Conservation (phyloP, 768 basidiomycete species). For the Rhodosporidiobolus sp. region DNA sequence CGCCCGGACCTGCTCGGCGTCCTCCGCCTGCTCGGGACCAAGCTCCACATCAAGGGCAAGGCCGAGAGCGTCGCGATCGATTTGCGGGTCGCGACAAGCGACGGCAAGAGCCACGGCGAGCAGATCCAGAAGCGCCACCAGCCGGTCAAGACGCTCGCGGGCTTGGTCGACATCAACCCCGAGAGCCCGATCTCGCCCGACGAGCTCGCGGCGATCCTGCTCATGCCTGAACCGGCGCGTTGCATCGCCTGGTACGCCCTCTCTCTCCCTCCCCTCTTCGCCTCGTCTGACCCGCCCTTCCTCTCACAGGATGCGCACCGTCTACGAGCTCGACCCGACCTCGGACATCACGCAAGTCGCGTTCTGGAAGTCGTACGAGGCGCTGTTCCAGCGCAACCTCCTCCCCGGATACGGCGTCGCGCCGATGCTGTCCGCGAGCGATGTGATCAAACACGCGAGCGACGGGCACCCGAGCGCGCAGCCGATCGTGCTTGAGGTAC, state of each 20-base stretch:
- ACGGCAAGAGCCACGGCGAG: conserved; percentile 3
- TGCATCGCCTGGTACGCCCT: conserved; percentile 45
- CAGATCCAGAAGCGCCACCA: conserved; percentile 17
- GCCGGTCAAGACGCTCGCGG: neutral
- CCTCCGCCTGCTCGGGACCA: conserved; percentile 29
- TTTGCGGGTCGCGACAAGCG: neutral
- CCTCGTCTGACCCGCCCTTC: too few species aligned
- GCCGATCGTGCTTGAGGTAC: conserved; percentile 68
- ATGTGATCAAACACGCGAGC: conserved; percentile 90
- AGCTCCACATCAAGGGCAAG: conserved; percentile 27
- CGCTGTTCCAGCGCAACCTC: conserved; percentile 65
- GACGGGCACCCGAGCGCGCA: conserved; percentile 77
- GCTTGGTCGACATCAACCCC: neutral
- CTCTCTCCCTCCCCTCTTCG: neutral
- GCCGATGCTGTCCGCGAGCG: conserved; percentile 70
- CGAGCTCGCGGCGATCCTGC: conserved; percentile 11
- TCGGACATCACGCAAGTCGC: conserved; percentile 88
- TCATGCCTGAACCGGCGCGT: conserved; percentile 10
- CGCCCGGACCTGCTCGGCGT: conserved; percentile 36
- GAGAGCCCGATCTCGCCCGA: conserved; percentile 2
- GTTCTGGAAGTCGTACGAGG: conserved; percentile 91
- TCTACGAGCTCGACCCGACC: conserved; percentile 72
- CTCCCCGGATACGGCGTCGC: conserved; percentile 45
- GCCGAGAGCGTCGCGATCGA: conserved; percentile 33
- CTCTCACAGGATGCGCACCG: conserved; percentile 76